phyloP scores from a whole-genome alignment of 768 basidiomycete species.

The Rhizopogon rudus region DNA sequence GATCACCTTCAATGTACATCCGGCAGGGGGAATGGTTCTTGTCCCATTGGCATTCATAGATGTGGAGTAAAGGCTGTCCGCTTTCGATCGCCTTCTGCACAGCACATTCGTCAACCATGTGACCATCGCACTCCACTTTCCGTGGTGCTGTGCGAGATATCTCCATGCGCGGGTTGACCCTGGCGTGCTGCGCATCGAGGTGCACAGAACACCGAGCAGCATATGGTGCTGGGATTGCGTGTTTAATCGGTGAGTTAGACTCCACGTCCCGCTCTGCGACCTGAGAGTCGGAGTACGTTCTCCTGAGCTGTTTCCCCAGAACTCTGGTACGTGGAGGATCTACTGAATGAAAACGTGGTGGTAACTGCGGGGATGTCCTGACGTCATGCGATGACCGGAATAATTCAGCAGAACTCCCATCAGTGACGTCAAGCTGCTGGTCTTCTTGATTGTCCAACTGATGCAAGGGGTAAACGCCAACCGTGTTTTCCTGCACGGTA shows the following conservation, averaged over 20 bases:
- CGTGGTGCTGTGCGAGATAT: slow-evolving; percentile 5
- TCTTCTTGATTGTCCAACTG: background rate
- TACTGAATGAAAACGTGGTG: background rate
- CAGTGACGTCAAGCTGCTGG: background rate
- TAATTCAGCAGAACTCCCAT: background rate
- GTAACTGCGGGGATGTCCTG: background rate
- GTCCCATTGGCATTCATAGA: slow-evolving; percentile 29
- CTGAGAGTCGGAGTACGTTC: background rate
- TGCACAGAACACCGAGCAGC: background rate
- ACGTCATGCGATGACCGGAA: background rate
- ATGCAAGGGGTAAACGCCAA: background rate
- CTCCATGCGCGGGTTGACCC: background rate
- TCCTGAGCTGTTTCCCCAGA: background rate
- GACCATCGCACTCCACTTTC: slow-evolving; percentile 21
- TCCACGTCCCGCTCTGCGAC: background rate
- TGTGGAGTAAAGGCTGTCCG: slow-evolving; percentile 18
- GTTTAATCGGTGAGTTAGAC: background rate
- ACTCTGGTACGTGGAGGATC: background rate
- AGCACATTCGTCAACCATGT: slow-evolving; percentile 23
- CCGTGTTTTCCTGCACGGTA: background rate
- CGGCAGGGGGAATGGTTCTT: slow-evolving; percentile 18
- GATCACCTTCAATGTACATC: slow-evolving; percentile 32
- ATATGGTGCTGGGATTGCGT: background rate
- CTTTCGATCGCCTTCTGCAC: slow-evolving; percentile 18
- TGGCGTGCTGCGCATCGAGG: background rate